These are phyloP conservation scores for Lecanicillium sp. DNA, from an alignment of 2,329 filamentous ascomycete genomes.

Conservation along the genomic window DNA sequence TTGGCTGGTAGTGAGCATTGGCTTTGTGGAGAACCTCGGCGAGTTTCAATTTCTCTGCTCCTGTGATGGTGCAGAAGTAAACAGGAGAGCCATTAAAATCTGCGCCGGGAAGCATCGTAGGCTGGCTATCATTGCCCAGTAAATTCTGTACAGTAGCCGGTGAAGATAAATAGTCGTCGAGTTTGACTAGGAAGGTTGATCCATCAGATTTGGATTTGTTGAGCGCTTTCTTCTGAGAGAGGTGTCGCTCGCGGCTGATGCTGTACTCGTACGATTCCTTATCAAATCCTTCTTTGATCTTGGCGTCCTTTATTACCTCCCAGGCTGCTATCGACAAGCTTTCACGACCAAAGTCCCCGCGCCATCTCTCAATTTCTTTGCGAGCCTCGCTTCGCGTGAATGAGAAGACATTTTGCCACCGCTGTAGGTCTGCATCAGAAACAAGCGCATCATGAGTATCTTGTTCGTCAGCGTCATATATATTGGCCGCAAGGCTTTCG, in stretches of 20 bases:
- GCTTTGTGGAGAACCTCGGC: conserved; percentile 1
- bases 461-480: background rate
- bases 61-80: background rate
- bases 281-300: conserved; percentile 3
- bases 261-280: conserved; percentile 11
- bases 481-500: conserved; percentile 2
- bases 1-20: no score
- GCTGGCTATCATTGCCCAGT: background rate
- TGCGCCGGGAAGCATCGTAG: background rate
- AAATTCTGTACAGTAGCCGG: background rate
- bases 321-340: conserved; percentile 3
- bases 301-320: conserved; percentile 6
- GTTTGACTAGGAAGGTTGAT: no score
- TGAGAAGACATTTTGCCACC: conserved; percentile 8
- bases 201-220: no score
- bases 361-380: conserved; percentile 7
- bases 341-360: conserved; percentile 5
- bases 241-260: background rate
- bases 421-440: conserved; percentile 4
- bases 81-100: background rate
- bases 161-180: no score
- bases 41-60: background rate
- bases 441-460: conserved; percentile 1
- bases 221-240: no score
- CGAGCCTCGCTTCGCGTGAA: conserved; percentile 3